Conservation (phyloP, 257 asterid genomes). For the Ilex asprella region DNA sequence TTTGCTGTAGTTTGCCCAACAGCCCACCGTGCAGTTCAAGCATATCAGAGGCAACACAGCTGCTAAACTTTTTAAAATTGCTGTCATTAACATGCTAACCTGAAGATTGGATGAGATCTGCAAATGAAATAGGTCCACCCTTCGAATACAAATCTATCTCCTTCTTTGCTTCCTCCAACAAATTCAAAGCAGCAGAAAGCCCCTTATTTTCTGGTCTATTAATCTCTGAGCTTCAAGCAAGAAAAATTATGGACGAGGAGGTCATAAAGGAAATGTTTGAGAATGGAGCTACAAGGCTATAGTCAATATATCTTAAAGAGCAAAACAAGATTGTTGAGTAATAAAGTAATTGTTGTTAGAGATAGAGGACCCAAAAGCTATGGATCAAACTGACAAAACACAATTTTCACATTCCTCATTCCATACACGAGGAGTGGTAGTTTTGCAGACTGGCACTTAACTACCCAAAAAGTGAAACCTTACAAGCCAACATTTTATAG, state of each 20-base stretch:
- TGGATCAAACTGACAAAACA: too few species aligned
- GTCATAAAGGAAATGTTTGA: slow-evolving; percentile 10
- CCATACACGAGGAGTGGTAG: too few species aligned
- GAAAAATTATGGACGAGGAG: slow-evolving; percentile 22
- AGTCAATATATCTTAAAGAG: not conserved
- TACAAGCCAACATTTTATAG: too few species aligned
- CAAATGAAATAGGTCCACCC: slow-evolving; percentile 85
- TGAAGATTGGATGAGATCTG: slow-evolving; percentile 84
- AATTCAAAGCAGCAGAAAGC: slow-evolving; percentile 51
- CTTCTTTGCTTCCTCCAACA: slow-evolving; percentile 79
- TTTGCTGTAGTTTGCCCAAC: not conserved
- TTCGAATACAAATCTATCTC: slow-evolving; percentile 70
- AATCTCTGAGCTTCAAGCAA: slow-evolving; percentile 93
- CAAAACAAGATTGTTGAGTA: not conserved
- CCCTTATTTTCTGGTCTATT: slow-evolving; percentile 90
- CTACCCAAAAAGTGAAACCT: too few species aligned
- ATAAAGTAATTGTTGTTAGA: not conserved
- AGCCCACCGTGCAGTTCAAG: not conserved
- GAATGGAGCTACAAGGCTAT: not conserved
- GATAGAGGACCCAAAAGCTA: too few species aligned
- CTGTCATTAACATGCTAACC: slow-evolving; percentile 30
- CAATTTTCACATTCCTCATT: too few species aligned
- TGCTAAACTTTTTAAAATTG: not conserved
- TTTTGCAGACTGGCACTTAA: too few species aligned
- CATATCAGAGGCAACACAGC: not conserved